Evolutionary conservation across 2,329 filamentous ascomycete genomes (phyloP).

Genomic region (Colletotrichum phormii): DNA sequence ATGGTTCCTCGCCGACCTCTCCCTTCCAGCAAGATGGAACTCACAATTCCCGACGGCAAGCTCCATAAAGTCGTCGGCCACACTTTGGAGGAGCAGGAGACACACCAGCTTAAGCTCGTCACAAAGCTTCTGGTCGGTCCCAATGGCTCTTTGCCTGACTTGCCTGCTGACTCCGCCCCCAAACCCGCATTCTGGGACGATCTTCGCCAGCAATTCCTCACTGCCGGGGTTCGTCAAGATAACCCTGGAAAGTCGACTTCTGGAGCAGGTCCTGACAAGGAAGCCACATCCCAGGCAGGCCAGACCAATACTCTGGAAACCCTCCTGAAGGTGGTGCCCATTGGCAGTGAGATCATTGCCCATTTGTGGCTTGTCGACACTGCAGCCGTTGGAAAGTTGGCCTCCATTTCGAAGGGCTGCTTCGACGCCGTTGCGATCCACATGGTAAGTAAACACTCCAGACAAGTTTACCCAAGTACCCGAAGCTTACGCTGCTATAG

Average conservation of each 20-base stretch:
- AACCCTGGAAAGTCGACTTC: neutral
- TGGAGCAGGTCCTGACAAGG: neutral
- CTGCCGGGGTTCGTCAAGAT: neutral
- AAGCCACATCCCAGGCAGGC: neutral
- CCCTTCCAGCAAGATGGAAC: neutral
- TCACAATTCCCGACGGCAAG: neutral
- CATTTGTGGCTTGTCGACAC: constrained; percentile 8
- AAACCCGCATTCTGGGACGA: neutral
- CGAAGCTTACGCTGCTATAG: constrained; percentile 9
- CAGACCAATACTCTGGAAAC: neutral
- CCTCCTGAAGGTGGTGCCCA: neutral
- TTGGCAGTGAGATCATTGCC: neutral
- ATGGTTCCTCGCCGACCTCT: neutral
- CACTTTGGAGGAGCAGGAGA: neutral
- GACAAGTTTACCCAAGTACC: neutral
- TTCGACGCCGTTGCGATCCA: neutral
- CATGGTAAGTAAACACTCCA: neutral
- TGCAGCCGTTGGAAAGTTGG: constrained; percentile 2
- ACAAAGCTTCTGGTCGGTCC: neutral
- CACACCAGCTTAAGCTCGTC: neutral
- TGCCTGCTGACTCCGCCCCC: neutral
- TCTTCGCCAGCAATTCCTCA: neutral
- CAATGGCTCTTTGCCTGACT: neutral
- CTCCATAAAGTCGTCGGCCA: neutral
- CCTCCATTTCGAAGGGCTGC: constrained; percentile 14